Base-by-base conservation (phyloP, 305 asterid genomes). In the Fraxinus baroniana region DNA sequence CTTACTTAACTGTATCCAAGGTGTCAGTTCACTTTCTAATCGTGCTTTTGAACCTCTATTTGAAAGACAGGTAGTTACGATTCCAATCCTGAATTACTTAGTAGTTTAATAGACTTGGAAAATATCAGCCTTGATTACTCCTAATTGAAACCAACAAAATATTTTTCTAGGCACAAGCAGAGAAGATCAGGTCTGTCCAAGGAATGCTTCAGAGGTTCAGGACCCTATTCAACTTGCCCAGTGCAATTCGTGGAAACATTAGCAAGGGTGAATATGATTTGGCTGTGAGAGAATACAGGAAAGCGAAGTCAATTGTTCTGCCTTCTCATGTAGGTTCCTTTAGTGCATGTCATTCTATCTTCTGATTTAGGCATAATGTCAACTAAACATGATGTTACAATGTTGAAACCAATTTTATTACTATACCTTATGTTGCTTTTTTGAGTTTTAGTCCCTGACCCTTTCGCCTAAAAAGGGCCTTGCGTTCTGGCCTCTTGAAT, bases 131-230 rank as follows among this genome's bases (percentile, higher is more conserved):
- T 73, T 55, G 77, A 55, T 79, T 78, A 80, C 41, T 79, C 75
- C 83, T 83, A 36, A 86, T 70, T 84, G 76, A 76, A 72, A 55
- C 70, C 78, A 78, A 39, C 28, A 57, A 24, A 6, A 72, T 70
- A 62, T 75, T 85, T 84, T 57, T 88, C 78, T 73, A 97, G 99
- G 97, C 98, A 35, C 99, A 97, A 92, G 93, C 98, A 36, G 99
- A 97, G 88, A 97, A 97, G 90, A 92, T 94, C 83, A 91, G 99
- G 87, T 97, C 99, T 82, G 98, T 97, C 83, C 99, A 97, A 89
- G 98, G 99, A 82, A 94, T 97, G 98, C 97, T 96, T 83, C 99
- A 96, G 89, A 94, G 99, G 89, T 96, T 96, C 83, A 94, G 99
- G 83, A 96, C 99, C n/a, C 91, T 96, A 80, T 96, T 96, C 84